phyloP scores from a whole-genome alignment of 768 basidiomycete species.

The Lentinula edodes region DNA sequence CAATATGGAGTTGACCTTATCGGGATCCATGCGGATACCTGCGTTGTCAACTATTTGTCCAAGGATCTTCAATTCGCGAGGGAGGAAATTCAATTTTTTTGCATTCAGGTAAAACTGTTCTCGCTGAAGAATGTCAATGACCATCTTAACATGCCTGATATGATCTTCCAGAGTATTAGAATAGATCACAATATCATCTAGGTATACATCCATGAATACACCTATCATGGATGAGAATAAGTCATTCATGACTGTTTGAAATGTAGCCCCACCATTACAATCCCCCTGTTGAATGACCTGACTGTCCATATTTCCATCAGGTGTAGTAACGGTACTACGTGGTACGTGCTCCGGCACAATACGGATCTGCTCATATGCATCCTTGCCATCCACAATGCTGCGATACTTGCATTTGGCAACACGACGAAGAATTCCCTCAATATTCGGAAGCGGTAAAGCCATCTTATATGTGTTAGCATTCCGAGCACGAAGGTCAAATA shows the following conservation, averaged over 20 bases:
- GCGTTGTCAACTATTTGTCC: conserved; percentile 20
- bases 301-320: conserved; percentile 26
- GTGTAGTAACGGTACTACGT: conserved; percentile 18
- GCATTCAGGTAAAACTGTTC: conserved; percentile 26
- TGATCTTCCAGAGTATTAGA: conserved; percentile 26
- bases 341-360: conserved; percentile 20
- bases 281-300: conserved; percentile 24
- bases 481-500: conserved; percentile 27
- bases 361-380: background rate
- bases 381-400: no score
- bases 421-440: no score
- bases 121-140: conserved; percentile 21
- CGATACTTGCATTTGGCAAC: no score
- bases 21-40: conserved; percentile 25
- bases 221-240: conserved; percentile 21
- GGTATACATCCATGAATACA: conserved; percentile 26
- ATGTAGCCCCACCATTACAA: conserved; percentile 25
- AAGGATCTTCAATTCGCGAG: conserved; percentile 17
- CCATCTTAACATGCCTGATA: conserved; percentile 13
- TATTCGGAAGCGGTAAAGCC: conserved; percentile 29
- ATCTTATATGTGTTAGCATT: conserved; percentile 34
- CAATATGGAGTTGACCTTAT: conserved; percentile 24
- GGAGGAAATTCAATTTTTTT: conserved; percentile 23
- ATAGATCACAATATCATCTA: conserved; percentile 33
- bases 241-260: conserved; percentile 30